Evolutionary conservation across 768 basidiomycete genomes (phyloP), one percentile per base, ranked within the genome.

Genomic region (Hemileccinum rubropunctum): DNA sequence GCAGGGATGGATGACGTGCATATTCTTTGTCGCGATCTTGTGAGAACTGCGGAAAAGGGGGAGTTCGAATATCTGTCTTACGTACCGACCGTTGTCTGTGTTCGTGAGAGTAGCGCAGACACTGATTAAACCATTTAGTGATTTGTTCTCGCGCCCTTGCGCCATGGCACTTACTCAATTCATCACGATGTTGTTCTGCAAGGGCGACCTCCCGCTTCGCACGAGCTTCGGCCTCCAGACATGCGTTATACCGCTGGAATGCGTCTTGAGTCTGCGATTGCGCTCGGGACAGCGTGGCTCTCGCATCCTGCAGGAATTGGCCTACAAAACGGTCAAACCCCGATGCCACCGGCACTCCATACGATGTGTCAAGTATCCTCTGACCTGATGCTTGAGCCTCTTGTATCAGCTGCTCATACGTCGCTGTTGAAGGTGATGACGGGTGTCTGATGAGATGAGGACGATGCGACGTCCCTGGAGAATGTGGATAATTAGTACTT

Each of bases 181-280:
- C 83, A 58, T 88, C 86, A 55, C 84, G 78, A 42, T 83, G 80
- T 64, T 83, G 84, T 59, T 88, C 86, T 46, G 83, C 82, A 48
- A 79, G 71, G 6, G 65, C 65, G 11, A 88, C 81, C 51, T 83
- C 81, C 57, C 81, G 79, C 58, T 81, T 75, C 42, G 86, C 85
- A 63, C 82, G 82, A 37, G 74, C 72, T 61, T 89, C 86, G 11
- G 79, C 70, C 58, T 88, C 85, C 15, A 88, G 71, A 66, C 81
- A 86, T 11, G 79, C 74, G 11, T 80, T 87, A 58, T 88, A 88
- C 44, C 80, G 72, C 62, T 82, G 74, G 59, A 87, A 85, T 3
- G 84, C 78, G 37, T 87, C 86, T 58, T 87, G 83, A 0, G 84
- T 83, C 43, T 86, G 84, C 59, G 83, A 81, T 60, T 84, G 84